Base-by-base conservation (phyloP, 306 rosid genomes). In the Cucurbita pepo region DNA sequence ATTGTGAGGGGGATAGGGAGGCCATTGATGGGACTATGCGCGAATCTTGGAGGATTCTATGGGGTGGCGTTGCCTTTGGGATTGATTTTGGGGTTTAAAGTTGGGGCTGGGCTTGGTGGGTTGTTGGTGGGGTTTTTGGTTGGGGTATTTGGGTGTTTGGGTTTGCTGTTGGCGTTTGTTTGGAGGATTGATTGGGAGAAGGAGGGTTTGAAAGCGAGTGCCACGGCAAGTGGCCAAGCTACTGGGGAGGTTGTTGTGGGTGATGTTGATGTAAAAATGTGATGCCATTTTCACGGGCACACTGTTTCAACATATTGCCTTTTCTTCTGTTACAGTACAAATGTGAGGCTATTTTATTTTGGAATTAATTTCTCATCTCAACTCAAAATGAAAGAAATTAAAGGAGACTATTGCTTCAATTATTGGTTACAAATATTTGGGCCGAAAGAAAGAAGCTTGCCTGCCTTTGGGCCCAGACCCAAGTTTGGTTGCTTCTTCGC, bases 21-120 rank as follows among this genome's bases (percentile, higher is more conserved):
- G 72, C 98, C 97, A 2, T 83, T 90, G 90, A 41, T 94, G 37
- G 97, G 92, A 0, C 77, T 89, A 90, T 87, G 82, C 67, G 94
- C 96, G 6, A 86, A 81, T 80, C 54, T 89, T 40, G 89, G 85
- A 11, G 98, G 98, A 71, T 94, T 90, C 72, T 94, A 94, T 72
- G 79, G 85, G 19, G 69, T 90, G 73, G 91, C 97, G 3, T 78
- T 93, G 86, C 98, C 96, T 0, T 57, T 90, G 34, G 94, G 83
- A 2, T 79, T 85, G 77, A 66, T 83, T 69, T 82, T 90, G 52
- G 97, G 89, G 38, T 94, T 94, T 83, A 89, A 83, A 76, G 81
- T 69, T 11, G 76, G 63, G 50, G 83, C 87, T 41, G 94, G 95
- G 41, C 87, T 94, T 25, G 58, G 78, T 62, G 97, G 97, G 40